A percentile compares a stretch with the other conserved stretches of the same genome.
Evolutionary conservation across 352 stramenopile genomes (phyloP).

Genomic region (Globisporangium nunn): DNA sequence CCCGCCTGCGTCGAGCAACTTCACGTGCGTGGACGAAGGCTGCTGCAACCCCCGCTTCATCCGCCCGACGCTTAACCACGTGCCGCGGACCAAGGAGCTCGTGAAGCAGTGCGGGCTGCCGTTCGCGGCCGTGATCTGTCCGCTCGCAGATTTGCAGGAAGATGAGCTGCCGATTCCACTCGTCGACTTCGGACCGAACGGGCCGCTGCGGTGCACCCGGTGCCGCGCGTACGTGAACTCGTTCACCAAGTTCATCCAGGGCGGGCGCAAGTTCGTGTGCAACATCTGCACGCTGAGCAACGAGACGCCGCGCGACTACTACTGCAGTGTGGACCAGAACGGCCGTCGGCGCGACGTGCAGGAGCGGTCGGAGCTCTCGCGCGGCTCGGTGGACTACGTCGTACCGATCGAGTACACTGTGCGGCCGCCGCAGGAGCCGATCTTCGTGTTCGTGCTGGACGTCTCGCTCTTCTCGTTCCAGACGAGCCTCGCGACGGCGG

Average conservation of each 20-base stretch:
- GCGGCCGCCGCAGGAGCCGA: slow-evolving; percentile 73
- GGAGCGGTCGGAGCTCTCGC: slow-evolving; percentile 71
- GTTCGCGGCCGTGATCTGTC: slow-evolving; percentile 75
- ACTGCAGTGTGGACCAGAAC: slow-evolving; percentile 84
- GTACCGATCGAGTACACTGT: slow-evolving; percentile 80
- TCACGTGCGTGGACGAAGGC: slow-evolving; percentile 78
- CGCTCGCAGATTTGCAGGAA: slow-evolving; percentile 72
- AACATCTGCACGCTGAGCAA: slow-evolving; percentile 86
- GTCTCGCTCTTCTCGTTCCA: slow-evolving; percentile 83
- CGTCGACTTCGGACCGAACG: slow-evolving; percentile 79
- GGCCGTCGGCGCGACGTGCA: slow-evolving; percentile 74
- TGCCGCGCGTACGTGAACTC: slow-evolving; percentile 86
- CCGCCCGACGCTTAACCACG: slow-evolving; percentile 80
- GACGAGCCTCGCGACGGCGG: slow-evolving; percentile 48
- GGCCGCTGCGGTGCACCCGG: slow-evolving; percentile 76
- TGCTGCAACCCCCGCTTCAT: slow-evolving; percentile 88
- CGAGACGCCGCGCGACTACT: slow-evolving; percentile 81
- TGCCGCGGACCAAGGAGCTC: slow-evolving; percentile 67
- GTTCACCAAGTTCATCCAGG: slow-evolving; percentile 85
- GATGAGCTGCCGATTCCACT: slow-evolving; percentile 79
- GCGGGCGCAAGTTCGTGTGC: slow-evolving; percentile 81
- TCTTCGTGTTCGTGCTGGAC: slow-evolving; percentile 85
- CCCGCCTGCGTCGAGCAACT: slow-evolving; percentile 66
- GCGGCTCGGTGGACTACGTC: slow-evolving; percentile 83
- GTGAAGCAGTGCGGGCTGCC: slow-evolving; percentile 73